Conservation (phyloP, 352 stramenopile genomes). For the Phytophthora ramorum region DNA sequence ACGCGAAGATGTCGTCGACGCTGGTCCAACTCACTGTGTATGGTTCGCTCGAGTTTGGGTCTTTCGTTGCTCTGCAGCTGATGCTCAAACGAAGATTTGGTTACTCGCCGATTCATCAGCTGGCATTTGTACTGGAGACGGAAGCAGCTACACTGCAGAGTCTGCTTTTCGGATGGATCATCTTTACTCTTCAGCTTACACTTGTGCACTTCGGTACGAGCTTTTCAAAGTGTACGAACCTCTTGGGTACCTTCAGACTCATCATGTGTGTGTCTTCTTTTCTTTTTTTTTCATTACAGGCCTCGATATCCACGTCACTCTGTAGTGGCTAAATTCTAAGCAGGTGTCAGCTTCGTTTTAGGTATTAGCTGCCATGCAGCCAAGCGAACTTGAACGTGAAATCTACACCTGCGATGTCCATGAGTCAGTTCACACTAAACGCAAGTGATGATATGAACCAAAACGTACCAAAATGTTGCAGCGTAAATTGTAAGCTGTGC, state of each 20-base stretch:
- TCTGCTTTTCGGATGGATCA: constrained; percentile 29
- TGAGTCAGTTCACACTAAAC: too few species aligned
- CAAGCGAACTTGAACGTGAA: too few species aligned
- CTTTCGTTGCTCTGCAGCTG: constrained; percentile 13
- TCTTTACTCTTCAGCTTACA: constrained; percentile 30
- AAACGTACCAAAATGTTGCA: too few species aligned
- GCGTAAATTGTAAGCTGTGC: too few species aligned
- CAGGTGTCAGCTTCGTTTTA: too few species aligned
- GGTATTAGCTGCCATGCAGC: too few species aligned
- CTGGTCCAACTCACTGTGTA: constrained; percentile 13
- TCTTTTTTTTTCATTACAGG: neutral
- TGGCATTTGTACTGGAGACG: constrained; percentile 49
- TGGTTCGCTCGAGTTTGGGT: constrained; percentile 8
- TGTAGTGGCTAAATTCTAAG: neutral
- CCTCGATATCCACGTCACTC: neutral
- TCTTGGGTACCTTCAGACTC: too few species aligned
- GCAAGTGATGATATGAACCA: too few species aligned
- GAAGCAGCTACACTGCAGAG: constrained; percentile 25
- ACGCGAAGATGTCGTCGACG: neutral
- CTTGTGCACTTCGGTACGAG: constrained; percentile 33
- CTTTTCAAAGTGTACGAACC: too few species aligned
- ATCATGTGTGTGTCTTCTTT: too few species aligned
- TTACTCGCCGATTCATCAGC: constrained; percentile 26
- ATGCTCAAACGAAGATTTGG: constrained; percentile 27
- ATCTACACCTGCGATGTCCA: too few species aligned